Evolutionary conservation across 495 filamentous ascomycete genomes (phyloP), one percentile per base, ranked within the genome.

Genomic region (Lophiotrema nucula): DNA sequence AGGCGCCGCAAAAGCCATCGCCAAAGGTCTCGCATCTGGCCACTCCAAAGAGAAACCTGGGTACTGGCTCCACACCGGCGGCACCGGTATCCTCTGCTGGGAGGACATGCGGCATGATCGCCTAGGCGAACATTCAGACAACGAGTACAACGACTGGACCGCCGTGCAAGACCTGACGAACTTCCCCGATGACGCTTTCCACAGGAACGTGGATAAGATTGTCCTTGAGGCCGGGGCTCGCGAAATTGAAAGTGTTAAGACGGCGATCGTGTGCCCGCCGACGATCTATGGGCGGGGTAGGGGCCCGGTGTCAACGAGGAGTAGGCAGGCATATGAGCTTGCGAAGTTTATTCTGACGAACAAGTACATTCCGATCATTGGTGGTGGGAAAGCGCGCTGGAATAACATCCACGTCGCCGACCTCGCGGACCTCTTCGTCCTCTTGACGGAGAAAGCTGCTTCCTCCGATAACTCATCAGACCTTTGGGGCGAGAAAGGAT

Each of bases 251-350:
- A 76, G 64, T 24, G 77, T 76, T 28, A 77, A 67, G 31, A 84
- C 83, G 0, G 86, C 88, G 1, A 82, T 95, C 66, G 77, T 92
- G 22, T 88, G 82, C 58, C 88, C 89, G 4, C 87, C 88, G 1
- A 81, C 79, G 3, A 92, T 93, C 66, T 92, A 92, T 67, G 89
- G 88, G 27, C 80, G 85, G 28, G 87, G 89, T 0, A 76, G 87
- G 1, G 78, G 74, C 35, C 92, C 90, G 67, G 72, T 76, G 62
- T 86, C 82, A 57, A 68, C 76, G 60, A 76, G 80, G 64, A 87
- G 83, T 57, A 67, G 79, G 45, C 87, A 92, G 62, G 77, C 86
- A 0, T 84, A 85, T 46, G 68, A 70, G 42, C 69, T 92, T 4
- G 64, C 76, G n/a, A 67, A 74, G 3, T 67, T 68, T 12, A 84